Base-by-base conservation (phyloP, 768 basidiomycete genomes). In the Gautieria morchelliformis region DNA sequence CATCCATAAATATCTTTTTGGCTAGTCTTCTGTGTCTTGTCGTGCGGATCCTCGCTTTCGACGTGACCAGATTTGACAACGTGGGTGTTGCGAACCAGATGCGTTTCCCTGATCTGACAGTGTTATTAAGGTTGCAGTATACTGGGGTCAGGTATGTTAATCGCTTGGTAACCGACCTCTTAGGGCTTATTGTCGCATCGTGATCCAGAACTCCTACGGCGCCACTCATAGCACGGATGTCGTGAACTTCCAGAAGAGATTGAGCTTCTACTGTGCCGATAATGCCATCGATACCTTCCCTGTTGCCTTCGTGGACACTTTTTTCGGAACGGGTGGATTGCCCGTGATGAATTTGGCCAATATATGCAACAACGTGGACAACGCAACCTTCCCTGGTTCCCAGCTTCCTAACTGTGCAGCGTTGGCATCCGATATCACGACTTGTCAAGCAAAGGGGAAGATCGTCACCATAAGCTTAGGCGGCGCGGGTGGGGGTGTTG, bases 301-400 rank as follows among this genome's bases (percentile, higher is more conserved):
- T 8, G 63, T 88, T 33, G 81, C 85, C n/a, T 86, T 89, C 65
- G 63, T 88, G 61, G 71, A 81, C 65, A 76, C 75, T 19, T 87
- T 87, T 70, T 85, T 83, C 63, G 76, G 81, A 12, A 71, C 80
- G 6, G 84, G 85, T 1, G 78, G 78, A 30, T 67, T 76, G 17
- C 86, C 86, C 22, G 79, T 78, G 7, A 71, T 88, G 53, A 83
- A 89, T 66, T 74, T 87, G 12, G 85, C 83, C 1, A 87, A 84
- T 63, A 84, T 72, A n/a, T 87, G 86, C 69, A 87, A 80, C 65
- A 72, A 74, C 14, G 73, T 66, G 5, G 74, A 79, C 61, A 78
- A 83, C 54, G 66, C 76, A 0, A 75, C 79, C 17, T 87, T 87
- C 59, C 67, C 83, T 10, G 85, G 83, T 20, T 84, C 83, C 17